Conservation (phyloP, 1,284 basidiomycete genomes). For the Mycena sp. region DNA sequence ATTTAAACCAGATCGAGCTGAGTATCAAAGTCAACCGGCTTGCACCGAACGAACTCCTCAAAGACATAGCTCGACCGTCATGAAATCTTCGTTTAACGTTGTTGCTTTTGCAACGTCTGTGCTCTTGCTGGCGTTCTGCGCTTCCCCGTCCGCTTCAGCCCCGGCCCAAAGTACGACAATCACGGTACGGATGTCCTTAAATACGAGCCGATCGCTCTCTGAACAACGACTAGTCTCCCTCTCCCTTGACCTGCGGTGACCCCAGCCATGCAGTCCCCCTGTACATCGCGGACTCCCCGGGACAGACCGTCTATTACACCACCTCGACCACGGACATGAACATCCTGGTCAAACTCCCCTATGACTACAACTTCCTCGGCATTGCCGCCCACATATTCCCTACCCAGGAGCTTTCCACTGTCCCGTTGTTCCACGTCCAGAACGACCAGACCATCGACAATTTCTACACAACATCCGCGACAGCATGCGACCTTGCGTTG, state of each 20-base stretch:
- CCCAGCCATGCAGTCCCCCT: neutral
- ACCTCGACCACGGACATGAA: neutral
- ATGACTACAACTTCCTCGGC: neutral
- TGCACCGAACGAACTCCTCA: neutral
- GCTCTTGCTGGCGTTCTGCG: conserved; percentile 5
- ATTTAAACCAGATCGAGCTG: neutral
- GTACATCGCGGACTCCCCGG: neutral
- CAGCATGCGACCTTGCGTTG: neutral
- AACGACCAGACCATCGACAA: neutral
- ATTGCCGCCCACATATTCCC: neutral
- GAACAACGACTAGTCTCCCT: neutral
- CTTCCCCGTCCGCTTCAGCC: conserved; percentile 3
- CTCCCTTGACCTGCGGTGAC: neutral
- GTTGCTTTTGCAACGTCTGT: neutral
- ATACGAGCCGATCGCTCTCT: neutral
- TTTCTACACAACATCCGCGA: conserved; percentile 5
- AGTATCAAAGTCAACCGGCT: neutral
- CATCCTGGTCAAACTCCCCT: neutral
- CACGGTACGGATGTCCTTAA: neutral
- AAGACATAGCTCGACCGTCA: neutral
- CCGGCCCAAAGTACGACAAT: neutral
- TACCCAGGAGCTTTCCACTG: neutral
- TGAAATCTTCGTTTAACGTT: neutral
- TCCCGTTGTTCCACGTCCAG: conserved; percentile 1
- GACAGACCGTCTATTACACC: neutral